Evolutionary conservation across 805 yeast genomes (phyloP).

Genomic region (Yarrowia sp.): DNA sequence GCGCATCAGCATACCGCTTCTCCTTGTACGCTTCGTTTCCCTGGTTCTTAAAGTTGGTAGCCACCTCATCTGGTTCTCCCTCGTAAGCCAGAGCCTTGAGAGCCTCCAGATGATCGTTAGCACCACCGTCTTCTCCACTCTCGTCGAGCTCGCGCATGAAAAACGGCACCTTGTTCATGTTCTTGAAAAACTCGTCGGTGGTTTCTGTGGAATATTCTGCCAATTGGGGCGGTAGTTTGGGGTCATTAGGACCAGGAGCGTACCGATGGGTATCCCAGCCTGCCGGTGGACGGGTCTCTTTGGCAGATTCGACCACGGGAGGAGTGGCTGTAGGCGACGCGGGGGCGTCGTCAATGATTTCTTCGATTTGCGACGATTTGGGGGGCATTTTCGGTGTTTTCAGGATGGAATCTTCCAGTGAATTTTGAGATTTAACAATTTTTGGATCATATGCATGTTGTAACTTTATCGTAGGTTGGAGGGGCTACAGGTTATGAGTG

Average conservation of each 20-base stretch:
- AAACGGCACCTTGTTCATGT: conserved; percentile 80
- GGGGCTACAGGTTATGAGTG: too few relatives aligned
- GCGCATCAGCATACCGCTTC: conserved; percentile 71
- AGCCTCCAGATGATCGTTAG: conserved; percentile 74
- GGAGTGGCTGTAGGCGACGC: not conserved
- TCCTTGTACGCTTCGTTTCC: conserved; percentile 83
- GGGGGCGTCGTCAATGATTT: not conserved
- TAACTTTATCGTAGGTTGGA: not conserved
- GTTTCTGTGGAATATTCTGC: conserved; percentile 45
- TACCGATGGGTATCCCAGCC: conserved; percentile 38
- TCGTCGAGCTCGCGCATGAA: conserved; percentile 88
- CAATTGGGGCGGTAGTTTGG: conserved; percentile 80
- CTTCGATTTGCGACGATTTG: not conserved
- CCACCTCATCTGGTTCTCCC: conserved; percentile 91
- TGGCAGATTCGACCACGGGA: not conserved
- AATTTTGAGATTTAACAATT: not conserved
- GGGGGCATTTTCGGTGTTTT: not conserved
- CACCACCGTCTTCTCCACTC: conserved; percentile 59
- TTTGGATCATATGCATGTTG: not conserved
- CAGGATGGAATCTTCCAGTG: not conserved
- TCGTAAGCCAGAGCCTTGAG: conserved; percentile 87
- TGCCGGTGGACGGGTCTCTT: not conserved
- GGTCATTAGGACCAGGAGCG: conserved; percentile 55
- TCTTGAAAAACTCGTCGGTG: conserved; percentile 71
- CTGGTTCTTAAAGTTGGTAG: conserved; percentile 82